These are phyloP conservation scores for Trichophyton verrucosum DNA, from an alignment of 2,329 filamentous ascomycete genomes.

Conservation along the genomic window DNA sequence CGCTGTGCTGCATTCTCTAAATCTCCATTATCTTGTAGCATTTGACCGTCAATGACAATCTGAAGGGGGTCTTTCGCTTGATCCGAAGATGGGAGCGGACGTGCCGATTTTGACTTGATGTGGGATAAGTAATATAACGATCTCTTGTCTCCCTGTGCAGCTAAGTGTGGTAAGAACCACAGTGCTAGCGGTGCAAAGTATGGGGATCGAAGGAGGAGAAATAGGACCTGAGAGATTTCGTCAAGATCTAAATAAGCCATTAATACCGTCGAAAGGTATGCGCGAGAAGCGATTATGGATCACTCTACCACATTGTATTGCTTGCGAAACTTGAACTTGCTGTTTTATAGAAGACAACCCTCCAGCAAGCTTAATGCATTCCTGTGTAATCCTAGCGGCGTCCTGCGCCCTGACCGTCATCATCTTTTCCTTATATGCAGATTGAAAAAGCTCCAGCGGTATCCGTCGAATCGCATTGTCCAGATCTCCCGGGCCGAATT, in stretches of 20 bases:
- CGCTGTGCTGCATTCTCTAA: constrained; percentile 6
- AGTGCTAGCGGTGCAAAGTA: background rate
- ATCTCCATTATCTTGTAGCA: constrained; percentile 7
- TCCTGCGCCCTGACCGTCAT: background rate
- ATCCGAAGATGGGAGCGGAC: background rate
- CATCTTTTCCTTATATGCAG: background rate
- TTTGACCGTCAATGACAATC: background rate
- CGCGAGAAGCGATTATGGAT: background rate
- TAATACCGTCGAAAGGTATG: background rate
- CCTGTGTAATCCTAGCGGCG: background rate
- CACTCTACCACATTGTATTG: background rate
- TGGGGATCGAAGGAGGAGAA: background rate
- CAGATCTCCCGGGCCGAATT: background rate
- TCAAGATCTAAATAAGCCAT: background rate
- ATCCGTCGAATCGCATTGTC: background rate
- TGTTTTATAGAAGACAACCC: too few species aligned
- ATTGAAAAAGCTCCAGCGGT: background rate
- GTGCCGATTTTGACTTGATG: background rate
- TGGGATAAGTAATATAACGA: background rate
- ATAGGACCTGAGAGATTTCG: background rate
- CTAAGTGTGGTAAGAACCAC: background rate
- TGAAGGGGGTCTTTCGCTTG: background rate
- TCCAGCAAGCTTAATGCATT: background rate
- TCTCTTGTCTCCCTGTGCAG: background rate
- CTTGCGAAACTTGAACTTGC: background rate